These are phyloP conservation scores for Volvox africanus DNA, from an alignment of 139 green algal species.

Conservation along the genomic window DNA sequence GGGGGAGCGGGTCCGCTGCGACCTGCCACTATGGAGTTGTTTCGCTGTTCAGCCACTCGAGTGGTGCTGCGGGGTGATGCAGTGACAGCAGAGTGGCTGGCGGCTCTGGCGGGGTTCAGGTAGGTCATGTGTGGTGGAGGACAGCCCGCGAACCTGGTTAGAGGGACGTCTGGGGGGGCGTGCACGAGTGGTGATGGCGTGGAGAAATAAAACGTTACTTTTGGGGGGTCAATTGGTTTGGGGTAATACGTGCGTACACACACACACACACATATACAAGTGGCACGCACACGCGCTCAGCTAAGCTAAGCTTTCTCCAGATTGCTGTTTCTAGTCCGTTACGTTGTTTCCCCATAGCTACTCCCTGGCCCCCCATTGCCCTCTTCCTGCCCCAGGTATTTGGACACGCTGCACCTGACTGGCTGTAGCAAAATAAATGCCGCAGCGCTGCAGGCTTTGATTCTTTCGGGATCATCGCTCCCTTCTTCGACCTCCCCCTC, in stretches of 20 bases:
- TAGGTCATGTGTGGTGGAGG: not conserved
- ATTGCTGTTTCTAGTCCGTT: too few relatives aligned
- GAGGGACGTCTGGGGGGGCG: too few relatives aligned
- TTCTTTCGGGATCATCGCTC: not conserved
- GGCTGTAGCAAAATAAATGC: not conserved
- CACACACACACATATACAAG: too few relatives aligned
- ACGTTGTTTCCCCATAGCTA: not conserved
- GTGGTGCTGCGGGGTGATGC: not conserved
- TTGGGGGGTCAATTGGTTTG: too few relatives aligned
- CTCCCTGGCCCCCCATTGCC: not conserved
- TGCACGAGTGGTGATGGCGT: too few relatives aligned
- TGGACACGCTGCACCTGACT: not conserved
- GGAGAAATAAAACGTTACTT: too few relatives aligned
- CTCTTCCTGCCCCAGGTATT: not conserved
- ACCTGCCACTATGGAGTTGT: constrained; percentile 25
- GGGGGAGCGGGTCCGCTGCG: not conserved
- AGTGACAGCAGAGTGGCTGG: not conserved
- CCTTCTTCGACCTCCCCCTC: not conserved
- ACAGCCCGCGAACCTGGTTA: too few relatives aligned
- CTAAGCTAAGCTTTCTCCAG: too few relatives aligned
- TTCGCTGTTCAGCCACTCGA: not conserved
- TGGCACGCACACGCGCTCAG: too few relatives aligned
- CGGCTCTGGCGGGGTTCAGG: constrained; percentile 22
- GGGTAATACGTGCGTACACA: too few relatives aligned
- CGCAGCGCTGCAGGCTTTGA: not conserved